Evolutionary conservation across 345 rosid genomes (phyloP), one percentile per base, ranked within the genome.

Genomic region (Eucalyptus albens): DNA sequence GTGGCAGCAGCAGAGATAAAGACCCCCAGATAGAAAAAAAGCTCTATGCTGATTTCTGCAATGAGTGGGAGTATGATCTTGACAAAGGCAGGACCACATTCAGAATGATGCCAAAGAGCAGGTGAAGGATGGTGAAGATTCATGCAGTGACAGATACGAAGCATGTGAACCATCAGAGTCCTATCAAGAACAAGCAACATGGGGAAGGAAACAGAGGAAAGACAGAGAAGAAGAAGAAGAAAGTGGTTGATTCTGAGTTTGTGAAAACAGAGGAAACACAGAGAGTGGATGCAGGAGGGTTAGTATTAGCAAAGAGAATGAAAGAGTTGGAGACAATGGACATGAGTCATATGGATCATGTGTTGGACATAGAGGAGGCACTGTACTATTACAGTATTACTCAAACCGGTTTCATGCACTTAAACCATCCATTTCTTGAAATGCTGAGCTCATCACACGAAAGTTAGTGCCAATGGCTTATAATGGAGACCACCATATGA

Each of bases 321-420:
- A 97, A 95, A 91, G 96, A 94, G 88, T 87, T 95, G 90, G 97
- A 97, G 91, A 94, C 94, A 98, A 92, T 96, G 92, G 95, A 95
- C 92, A 94, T 89, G 19, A 91, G 95, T 89, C 96, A 95, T 89
- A 89, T 93, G 85, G 99, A 97, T 65, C 97, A 96, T 49, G 95
- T 93, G 14, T 86, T 95, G 91, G 99, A 97, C 91, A 92, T 97
- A 33, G 95, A 94, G 89, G 99, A 97, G 88, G 98, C 99, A 14
- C 92, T 97, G 50, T 94, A 96, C 72, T 96, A 96, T 89, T 96
- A 96, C 87, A 96, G 59, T 96, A 95, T 89, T 96, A 97, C 87
- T 95, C 97, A 26, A 60, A 60, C 31, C 31, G 69, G 31, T 60
- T 27, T 60, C 69, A 6, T 60, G 69, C 69, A 60, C 69, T 60